phyloP scores from a whole-genome alignment of 208 protist genomes.

The Acanthamoeba triangularis region DNA sequence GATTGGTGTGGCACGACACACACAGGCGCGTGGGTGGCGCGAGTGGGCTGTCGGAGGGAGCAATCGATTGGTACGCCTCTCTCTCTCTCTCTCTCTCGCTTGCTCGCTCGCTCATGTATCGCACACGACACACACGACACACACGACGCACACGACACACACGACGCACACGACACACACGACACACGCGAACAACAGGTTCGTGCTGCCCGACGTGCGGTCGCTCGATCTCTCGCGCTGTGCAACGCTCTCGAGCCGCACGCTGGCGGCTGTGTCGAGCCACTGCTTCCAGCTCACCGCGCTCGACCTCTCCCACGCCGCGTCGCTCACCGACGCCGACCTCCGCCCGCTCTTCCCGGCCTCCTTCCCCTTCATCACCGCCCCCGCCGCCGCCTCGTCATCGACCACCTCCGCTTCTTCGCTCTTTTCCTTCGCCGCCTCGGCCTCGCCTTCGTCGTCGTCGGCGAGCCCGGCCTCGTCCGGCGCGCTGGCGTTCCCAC shows the following conservation, averaged over 20 bases:
- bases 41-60: conserved; percentile 2
- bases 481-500: neutral
- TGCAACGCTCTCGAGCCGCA: neutral
- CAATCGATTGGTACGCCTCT: neutral
- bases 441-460: neutral
- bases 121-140: neutral
- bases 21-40: neutral
- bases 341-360: neutral
- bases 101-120: no score
- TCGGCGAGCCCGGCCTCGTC: neutral
- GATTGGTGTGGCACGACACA: neutral
- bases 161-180: neutral
- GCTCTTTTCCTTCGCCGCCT: neutral
- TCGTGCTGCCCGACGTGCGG: neutral
- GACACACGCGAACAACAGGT: neutral
- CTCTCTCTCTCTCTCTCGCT: no score
- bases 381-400: neutral
- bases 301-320: conserved; percentile 11
- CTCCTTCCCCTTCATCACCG: neutral
- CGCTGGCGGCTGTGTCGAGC: neutral
- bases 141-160: no score
- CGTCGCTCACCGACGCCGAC: neutral
- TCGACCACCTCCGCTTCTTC: neutral
- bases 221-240: conserved; percentile 13
- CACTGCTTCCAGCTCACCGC: neutral